phyloP scores from a whole-genome alignment of 2,329 filamentous ascomycete species.

The Fusarium verticillioides region DNA sequence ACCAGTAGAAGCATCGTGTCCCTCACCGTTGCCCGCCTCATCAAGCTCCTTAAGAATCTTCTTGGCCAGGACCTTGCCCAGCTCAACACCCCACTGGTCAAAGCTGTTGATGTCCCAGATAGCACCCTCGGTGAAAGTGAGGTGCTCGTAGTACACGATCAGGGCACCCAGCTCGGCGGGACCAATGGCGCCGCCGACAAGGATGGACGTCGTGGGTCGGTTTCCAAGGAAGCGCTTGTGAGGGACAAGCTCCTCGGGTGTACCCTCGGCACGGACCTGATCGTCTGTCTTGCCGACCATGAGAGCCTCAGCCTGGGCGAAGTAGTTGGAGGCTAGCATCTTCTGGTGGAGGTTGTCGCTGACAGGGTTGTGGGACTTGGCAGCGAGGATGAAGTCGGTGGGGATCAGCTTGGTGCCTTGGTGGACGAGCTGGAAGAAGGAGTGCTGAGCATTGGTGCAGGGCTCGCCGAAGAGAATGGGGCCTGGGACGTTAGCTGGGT shows the following conservation, averaged over 20 bases:
- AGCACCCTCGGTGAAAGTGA: constrained; percentile 97
- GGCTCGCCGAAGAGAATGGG: constrained; percentile 97
- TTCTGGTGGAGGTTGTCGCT: constrained; percentile 94
- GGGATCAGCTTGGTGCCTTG: constrained; percentile 99
- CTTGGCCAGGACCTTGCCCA: constrained; percentile 96
- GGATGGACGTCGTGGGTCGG: constrained; percentile 93
- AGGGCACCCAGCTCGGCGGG: constrained; percentile 92
- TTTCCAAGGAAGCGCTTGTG: constrained; percentile 99
- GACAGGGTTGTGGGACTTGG: constrained; percentile 96
- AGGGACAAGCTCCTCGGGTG: constrained; percentile 80
- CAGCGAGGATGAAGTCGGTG: constrained; percentile 96
- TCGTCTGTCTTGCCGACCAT: constrained; percentile 92
- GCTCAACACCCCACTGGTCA: constrained; percentile 99
- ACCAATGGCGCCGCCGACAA: constrained; percentile 90
- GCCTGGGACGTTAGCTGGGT: constrained; percentile 54
- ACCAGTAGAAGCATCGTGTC: constrained; percentile 88
- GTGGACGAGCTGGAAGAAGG: constrained; percentile 99
- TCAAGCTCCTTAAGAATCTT: constrained; percentile 90
- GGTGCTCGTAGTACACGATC: constrained; percentile 98
- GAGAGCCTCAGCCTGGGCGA: constrained; percentile 87
- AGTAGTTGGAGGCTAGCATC: constrained; percentile 93
- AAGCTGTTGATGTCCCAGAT: constrained; percentile 99
- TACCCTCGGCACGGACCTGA: constrained; percentile 80
- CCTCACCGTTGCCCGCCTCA: constrained; percentile 73
- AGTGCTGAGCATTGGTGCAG: constrained; percentile 99